Conservation (phyloP, 2,329 filamentous ascomycete genomes). For the Penicillium aurantiogriseum region DNA sequence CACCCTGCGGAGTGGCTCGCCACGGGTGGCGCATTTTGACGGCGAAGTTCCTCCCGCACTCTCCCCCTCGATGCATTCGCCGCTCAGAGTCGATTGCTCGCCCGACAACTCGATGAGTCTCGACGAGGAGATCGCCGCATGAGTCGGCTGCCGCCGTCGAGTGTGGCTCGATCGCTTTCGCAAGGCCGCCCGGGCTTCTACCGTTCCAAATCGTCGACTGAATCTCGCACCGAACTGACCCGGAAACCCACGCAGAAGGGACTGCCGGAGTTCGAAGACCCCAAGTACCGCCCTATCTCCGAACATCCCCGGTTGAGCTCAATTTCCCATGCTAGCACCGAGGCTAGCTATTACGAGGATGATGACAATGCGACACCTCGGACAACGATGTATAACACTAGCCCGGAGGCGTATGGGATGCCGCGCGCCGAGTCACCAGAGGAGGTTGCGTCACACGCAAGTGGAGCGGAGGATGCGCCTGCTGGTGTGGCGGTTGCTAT, state of each 20-base stretch:
- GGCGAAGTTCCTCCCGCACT: slow-evolving; percentile 80
- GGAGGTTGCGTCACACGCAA: slow-evolving; percentile 20
- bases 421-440: slow-evolving; percentile 37
- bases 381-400: slow-evolving; percentile 19
- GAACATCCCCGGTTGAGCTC: slow-evolving; percentile 74
- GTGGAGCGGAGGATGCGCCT: slow-evolving; percentile 17
- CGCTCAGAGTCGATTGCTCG: slow-evolving; percentile 81
- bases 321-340: slow-evolving; percentile 43
- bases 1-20: slow-evolving; percentile 61
- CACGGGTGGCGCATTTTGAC: slow-evolving; percentile 68
- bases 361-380: slow-evolving; percentile 36
- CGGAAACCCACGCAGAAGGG: slow-evolving; percentile 42
- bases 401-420: slow-evolving; percentile 22
- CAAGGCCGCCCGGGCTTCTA: slow-evolving; percentile 79
- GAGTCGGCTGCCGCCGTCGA: slow-evolving; percentile 80
- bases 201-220: slow-evolving; percentile 67
- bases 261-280: slow-evolving; percentile 44
- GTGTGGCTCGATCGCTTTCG: slow-evolving; percentile 76
- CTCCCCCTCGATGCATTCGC: slow-evolving; percentile 93
- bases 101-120: slow-evolving; percentile 79
- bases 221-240: slow-evolving; percentile 33
- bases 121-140: slow-evolving; percentile 72
- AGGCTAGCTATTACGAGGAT: slow-evolving; percentile 33
- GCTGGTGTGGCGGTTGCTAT: slow-evolving; percentile 21
- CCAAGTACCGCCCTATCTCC: slow-evolving; percentile 62